Percentiles rank a stretch among this genome's conserved stretches.
These are phyloP conservation scores for Pistacia integerrima DNA, from an alignment of 345 rosid genomes.

Conservation along the genomic window DNA sequence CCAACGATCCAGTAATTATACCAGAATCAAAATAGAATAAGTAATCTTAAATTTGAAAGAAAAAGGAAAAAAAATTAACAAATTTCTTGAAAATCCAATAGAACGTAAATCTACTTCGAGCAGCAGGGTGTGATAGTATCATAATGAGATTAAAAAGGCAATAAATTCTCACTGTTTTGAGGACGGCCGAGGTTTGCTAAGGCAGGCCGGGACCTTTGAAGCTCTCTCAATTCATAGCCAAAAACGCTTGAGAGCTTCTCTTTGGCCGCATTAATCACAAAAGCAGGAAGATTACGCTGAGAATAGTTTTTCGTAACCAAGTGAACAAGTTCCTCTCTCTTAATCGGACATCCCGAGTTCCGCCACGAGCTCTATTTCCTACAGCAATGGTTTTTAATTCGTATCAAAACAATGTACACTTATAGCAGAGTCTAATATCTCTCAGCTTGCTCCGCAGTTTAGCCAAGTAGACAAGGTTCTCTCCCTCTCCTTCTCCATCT, in stretches of 20 bases:
- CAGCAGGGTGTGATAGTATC: neutral
- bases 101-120: no score
- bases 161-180: conserved; percentile 44
- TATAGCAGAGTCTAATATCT: no score
- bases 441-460: conserved; percentile 95
- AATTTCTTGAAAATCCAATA: no score
- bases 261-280: conserved; percentile 67
- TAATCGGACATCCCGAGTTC: conserved; percentile 89
- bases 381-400: neutral
- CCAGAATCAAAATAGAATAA: no score
- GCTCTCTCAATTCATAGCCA: conserved; percentile 82
- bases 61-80: no score
- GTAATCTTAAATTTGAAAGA: no score
- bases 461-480: conserved; percentile 87
- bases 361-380: conserved; percentile 90
- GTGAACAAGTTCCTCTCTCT: conserved; percentile 88
- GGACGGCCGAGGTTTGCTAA: conserved; percentile 49
- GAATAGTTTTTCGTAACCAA: conserved; percentile 73
- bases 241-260: conserved; percentile 62
- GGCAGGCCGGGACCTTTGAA: conserved; percentile 62
- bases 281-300: conserved; percentile 64
- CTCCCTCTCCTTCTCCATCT: conserved; percentile 72
- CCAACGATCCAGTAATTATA: no score
- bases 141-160: neutral
- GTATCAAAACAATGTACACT: neutral